Evolutionary conservation across 768 basidiomycete species (phyloP).

Genomic region (Lyophyllum semitale): DNA sequence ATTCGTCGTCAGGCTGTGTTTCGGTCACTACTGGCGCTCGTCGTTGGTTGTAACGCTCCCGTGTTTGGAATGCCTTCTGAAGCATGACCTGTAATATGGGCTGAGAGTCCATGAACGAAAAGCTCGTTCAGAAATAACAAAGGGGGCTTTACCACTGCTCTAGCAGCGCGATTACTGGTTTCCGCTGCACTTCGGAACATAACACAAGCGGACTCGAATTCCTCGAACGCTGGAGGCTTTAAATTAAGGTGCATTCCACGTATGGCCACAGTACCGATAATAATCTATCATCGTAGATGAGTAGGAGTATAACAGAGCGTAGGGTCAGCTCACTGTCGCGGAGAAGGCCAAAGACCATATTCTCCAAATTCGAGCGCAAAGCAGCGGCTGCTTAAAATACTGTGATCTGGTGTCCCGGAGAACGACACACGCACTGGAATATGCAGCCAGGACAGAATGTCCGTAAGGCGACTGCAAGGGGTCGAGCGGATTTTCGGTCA

Average conservation of each 20-base stretch:
- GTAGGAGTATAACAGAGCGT: not conserved
- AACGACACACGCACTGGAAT: constrained; percentile 50
- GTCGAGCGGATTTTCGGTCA: constrained; percentile 47
- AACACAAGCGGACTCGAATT: constrained; percentile 47
- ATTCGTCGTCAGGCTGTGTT: constrained; percentile 29
- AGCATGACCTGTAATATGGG: constrained; percentile 48
- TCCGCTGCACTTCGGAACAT: constrained; percentile 47
- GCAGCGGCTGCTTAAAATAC: constrained; percentile 42
- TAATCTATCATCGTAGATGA: constrained; percentile 34
- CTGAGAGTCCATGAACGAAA: constrained; percentile 24
- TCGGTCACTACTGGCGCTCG: constrained; percentile 18
- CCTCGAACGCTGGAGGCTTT: constrained; percentile 44
- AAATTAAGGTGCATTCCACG: constrained; percentile 43
- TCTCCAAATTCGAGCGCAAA: constrained; percentile 56
- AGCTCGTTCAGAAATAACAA: not conserved
- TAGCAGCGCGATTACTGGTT: constrained; percentile 50
- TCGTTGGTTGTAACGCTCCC: constrained; percentile 16
- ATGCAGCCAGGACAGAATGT: constrained; percentile 53
- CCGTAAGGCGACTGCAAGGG: constrained; percentile 50
- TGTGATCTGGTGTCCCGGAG: constrained; percentile 42
- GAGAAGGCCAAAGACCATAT: constrained; percentile 61
- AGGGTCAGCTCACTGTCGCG: constrained; percentile 44
- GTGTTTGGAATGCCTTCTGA: constrained; percentile 39
- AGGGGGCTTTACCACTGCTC: constrained; percentile 41
- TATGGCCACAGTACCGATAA: constrained; percentile 57